phyloP scores from a whole-genome alignment of 2,329 filamentous ascomycete species.

The Fusarium solani-melongenae region DNA sequence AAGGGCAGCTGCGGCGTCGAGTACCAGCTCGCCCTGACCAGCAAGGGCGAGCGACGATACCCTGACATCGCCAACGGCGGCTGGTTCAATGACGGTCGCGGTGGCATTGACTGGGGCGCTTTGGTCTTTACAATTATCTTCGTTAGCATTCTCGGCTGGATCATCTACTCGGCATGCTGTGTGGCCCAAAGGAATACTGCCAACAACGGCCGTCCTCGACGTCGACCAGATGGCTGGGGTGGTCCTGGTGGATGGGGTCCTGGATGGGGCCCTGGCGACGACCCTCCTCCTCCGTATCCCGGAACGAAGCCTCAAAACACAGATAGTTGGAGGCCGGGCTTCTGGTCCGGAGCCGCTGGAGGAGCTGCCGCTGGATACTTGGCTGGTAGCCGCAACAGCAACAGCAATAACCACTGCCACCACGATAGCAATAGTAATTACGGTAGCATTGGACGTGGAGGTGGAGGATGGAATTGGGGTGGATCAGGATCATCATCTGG shows the following conservation, averaged over 20 bases:
- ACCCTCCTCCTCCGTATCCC: conserved; percentile 63
- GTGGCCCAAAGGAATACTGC: conserved; percentile 10
- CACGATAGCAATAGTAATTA: conserved; percentile 44
- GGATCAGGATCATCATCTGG: conserved; percentile 49
- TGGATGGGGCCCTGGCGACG: conserved; percentile 54
- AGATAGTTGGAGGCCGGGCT: conserved; percentile 75
- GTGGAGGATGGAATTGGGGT: conserved; percentile 46
- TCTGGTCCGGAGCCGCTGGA: conserved; percentile 76
- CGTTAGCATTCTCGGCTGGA: conserved; percentile 68
- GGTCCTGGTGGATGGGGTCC: conserved; percentile 51
- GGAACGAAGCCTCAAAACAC: conserved; percentile 51
- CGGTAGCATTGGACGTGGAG: conserved; percentile 49
- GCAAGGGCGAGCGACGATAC: conserved; percentile 77
- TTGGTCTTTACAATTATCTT: conserved; percentile 73
- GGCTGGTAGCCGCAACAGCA: conserved; percentile 63
- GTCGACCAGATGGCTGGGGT: conserved; percentile 46
- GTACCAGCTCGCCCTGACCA: conserved; percentile 83
- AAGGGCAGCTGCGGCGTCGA: conserved; percentile 94
- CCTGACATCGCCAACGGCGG: conserved; percentile 62
- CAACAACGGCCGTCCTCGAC: conserved; percentile 24
- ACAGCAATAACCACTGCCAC: conserved; percentile 41
- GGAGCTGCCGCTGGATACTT: conserved; percentile 77
- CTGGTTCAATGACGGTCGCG: conserved; percentile 48
- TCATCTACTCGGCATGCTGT: conserved; percentile 66
- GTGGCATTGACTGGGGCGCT: conserved; percentile 48